Conservation (phyloP, 148 eudicot genomes). For the Camellia lanceoleosa region DNA sequence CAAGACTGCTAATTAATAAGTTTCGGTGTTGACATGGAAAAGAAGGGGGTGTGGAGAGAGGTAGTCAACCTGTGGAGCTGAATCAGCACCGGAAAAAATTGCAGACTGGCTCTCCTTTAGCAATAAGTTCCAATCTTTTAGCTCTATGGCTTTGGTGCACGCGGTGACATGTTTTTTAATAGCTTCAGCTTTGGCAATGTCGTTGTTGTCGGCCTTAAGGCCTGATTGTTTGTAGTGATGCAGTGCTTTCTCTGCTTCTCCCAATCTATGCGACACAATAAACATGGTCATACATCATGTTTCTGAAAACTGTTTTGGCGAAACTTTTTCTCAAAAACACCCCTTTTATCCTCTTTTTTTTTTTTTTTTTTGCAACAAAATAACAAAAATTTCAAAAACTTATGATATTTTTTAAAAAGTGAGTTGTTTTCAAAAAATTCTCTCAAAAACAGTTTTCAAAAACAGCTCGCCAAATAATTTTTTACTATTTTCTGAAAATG, state of each 20-base stretch:
- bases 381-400: no score
- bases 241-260: constrained; percentile 62
- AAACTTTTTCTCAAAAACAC: no score
- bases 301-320: no score
- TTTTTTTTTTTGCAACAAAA: no score
- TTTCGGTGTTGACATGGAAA: neutral
- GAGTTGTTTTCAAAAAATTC: no score
- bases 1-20: neutral
- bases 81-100: constrained; percentile 50
- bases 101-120: constrained; percentile 40
- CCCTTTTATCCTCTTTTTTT: no score
- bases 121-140: constrained; percentile 46
- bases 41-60: neutral
- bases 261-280: constrained; percentile 39
- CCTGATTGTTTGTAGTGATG: constrained; percentile 51
- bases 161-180: constrained; percentile 37
- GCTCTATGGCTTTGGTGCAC: constrained; percentile 37
- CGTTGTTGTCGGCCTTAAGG: constrained; percentile 27
- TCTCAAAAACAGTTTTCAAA: no score
- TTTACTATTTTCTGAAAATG: no score
- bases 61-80: constrained; percentile 56
- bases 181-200: constrained; percentile 42
- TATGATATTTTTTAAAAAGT: no score
- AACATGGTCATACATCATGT: neutral
- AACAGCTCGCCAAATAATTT: no score